phyloP scores from a whole-genome alignment of 2,329 filamentous ascomycete genomes.

The Penicillium janthinellum region DNA sequence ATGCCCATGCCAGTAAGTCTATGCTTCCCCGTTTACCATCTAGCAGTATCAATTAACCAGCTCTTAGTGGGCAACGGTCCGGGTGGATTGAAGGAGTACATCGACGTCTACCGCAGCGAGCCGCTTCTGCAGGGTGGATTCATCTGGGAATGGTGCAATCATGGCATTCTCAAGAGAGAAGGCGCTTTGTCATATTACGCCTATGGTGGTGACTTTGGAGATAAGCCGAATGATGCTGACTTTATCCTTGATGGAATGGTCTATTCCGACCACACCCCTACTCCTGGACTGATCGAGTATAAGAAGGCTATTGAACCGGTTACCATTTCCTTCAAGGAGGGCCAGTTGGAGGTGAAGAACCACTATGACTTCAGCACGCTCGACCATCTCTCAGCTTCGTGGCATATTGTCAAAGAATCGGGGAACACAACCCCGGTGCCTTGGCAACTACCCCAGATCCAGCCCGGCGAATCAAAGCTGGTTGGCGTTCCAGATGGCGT shows the following conservation, averaged over 20 bases:
- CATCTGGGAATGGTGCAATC: constrained; percentile 69
- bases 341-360: constrained; percentile 49
- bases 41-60: not conserved
- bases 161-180: constrained; percentile 47
- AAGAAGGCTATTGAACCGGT: constrained; percentile 63
- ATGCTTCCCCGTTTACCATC: too few species aligned
- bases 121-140: constrained; percentile 67
- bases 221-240: constrained; percentile 60
- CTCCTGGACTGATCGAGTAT: constrained; percentile 58
- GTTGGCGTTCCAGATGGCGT: constrained; percentile 4
- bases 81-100: constrained; percentile 68
- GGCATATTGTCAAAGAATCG: constrained; percentile 28
- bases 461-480: constrained; percentile 44
- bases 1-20: constrained; percentile 55
- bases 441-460: constrained; percentile 46
- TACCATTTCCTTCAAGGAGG: constrained; percentile 41
- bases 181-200: constrained; percentile 43
- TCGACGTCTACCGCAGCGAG: constrained; percentile 63
- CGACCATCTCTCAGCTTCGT: constrained; percentile 41
- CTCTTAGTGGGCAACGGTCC: constrained; percentile 70
- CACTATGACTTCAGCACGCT: constrained; percentile 54
- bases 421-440: constrained; percentile 7
- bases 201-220: constrained; percentile 65
- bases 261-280: constrained; percentile 53
- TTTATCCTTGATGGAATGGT: constrained; percentile 66